These are phyloP conservation scores for Paecilomyces dactylethromorphus DNA, from an alignment of 2,329 filamentous ascomycete species.

Conservation along the genomic window DNA sequence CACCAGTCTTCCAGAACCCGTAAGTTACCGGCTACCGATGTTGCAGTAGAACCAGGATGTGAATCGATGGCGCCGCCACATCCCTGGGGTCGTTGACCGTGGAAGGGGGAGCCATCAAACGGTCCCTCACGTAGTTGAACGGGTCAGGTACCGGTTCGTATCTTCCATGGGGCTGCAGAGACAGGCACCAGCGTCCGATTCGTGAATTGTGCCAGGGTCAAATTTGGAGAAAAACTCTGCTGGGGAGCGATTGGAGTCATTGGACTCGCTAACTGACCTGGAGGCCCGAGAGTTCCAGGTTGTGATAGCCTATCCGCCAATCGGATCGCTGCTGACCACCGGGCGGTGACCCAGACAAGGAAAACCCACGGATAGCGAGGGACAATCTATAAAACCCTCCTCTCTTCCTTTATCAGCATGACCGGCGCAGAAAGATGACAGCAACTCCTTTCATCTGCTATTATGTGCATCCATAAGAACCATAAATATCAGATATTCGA, in stretches of 20 bases:
- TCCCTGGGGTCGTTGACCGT: neutral
- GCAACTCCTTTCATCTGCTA: neutral
- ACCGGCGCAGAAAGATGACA: neutral
- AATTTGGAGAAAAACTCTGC: neutral
- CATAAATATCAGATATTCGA: neutral
- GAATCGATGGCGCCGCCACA: neutral
- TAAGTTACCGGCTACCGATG: neutral
- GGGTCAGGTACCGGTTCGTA: neutral
- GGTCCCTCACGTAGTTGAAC: neutral
- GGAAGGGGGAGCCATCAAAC: neutral
- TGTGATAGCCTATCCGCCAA: slow-evolving; percentile 1
- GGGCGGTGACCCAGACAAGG: neutral
- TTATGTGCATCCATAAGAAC: neutral
- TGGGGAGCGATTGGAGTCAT: neutral
- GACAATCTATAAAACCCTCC: neutral
- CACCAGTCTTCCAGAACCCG: neutral
- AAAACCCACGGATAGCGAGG: neutral
- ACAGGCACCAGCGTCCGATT: neutral
- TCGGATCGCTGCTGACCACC: slow-evolving; percentile 27
- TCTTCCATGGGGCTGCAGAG: neutral
- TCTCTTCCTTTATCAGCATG: neutral
- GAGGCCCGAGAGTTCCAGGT: neutral
- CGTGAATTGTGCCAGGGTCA: neutral
- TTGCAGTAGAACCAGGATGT: neutral
- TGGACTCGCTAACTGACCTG: neutral